These are phyloP conservation scores for Metarhizium humberi DNA, from an alignment of 2,329 filamentous ascomycete genomes.

Conservation along the genomic window DNA sequence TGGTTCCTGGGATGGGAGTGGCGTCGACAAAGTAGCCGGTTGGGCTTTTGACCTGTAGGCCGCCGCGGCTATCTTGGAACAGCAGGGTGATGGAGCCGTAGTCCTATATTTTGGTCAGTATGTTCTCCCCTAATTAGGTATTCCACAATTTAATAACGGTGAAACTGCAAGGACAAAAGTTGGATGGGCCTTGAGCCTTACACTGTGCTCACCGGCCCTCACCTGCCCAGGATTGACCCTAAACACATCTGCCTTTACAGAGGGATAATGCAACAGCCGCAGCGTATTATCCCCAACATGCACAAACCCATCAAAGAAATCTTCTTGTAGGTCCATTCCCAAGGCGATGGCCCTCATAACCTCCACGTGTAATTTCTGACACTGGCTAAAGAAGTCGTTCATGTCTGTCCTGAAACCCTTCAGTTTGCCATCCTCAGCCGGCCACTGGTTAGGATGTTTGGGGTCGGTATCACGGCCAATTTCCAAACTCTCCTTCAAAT, in stretches of 20 bases:
- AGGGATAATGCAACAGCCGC: slow-evolving; percentile 68
- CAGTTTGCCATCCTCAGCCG: slow-evolving; percentile 33
- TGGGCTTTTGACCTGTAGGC: slow-evolving; percentile 55
- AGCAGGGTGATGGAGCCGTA: slow-evolving; percentile 53
- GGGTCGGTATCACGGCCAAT: slow-evolving; percentile 52
- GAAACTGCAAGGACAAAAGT: neutral
- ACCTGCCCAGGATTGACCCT: slow-evolving; percentile 58
- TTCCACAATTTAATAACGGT: neutral
- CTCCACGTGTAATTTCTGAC: slow-evolving; percentile 63
- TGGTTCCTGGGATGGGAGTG: slow-evolving; percentile 69
- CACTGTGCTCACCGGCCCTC: slow-evolving; percentile 67
- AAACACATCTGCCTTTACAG: slow-evolving; percentile 57
- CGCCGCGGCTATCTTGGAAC: slow-evolving; percentile 50
- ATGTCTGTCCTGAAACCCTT: slow-evolving; percentile 61
- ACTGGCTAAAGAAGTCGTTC: slow-evolving; percentile 64
- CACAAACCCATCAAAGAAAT: slow-evolving; percentile 70
- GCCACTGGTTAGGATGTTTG: slow-evolving; percentile 71
- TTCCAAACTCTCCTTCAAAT: slow-evolving; percentile 57
- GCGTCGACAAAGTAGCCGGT: slow-evolving; percentile 74
- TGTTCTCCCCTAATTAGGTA: neutral
- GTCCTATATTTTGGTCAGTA: slow-evolving; percentile 24
- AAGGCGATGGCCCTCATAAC: slow-evolving; percentile 79
- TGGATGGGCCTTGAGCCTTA: slow-evolving; percentile 11
- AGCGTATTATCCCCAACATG: slow-evolving; percentile 62
- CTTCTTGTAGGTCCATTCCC: slow-evolving; percentile 62